Evolutionary conservation across 1,284 basidiomycete genomes (phyloP), one percentile per base, ranked within the genome.

Genomic region (Cronartium quercuum): DNA sequence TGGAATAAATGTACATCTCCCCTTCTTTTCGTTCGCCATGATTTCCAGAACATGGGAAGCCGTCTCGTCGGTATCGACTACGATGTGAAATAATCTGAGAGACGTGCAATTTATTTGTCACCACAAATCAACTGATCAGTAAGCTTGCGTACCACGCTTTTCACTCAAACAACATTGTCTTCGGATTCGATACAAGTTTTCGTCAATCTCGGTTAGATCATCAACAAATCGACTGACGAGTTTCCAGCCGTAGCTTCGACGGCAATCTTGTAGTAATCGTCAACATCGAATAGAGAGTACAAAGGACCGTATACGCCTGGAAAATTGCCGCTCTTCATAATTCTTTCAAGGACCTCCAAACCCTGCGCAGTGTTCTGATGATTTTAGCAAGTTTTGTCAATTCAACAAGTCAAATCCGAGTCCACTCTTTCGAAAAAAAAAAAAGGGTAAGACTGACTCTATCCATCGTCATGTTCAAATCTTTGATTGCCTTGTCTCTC

Each of bases 1-100:
- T 13, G 96, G 96, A 89, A 99, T 94, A 83, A 98, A 98, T 0
- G 96, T 99, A 24, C 98, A 91, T 68, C 96, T 89, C 0, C 96
- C 96, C 5, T 88, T 90, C 81, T 90, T 91, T 80, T 98, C 93
- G 79, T 88, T 88, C 79, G 94, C 86, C 94, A 99, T 95, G 77
- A 90, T 86, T 34, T 96, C 91, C 24, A 99, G 87, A 18, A 98
- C 87, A 78, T 86, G 88, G 3, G 88, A 88, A 0, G 93, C 96
- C 0, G 94, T 98, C 57, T 90, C 89, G 80, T 98, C 96, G 13
- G 87, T 92, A 82, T 99, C 96, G 73, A 98, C 95, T 0, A 98
- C 95, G 40, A 98, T 89, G 80, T 98, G 95, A 85, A 98, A 99
- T 51, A 99, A 84, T 79, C 93, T 94, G 18, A 57, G 29, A 6